Evolutionary conservation across 305 asterid genomes (phyloP), one percentile per base, ranked within the genome.

Genomic region (Salvia sclarea): DNA sequence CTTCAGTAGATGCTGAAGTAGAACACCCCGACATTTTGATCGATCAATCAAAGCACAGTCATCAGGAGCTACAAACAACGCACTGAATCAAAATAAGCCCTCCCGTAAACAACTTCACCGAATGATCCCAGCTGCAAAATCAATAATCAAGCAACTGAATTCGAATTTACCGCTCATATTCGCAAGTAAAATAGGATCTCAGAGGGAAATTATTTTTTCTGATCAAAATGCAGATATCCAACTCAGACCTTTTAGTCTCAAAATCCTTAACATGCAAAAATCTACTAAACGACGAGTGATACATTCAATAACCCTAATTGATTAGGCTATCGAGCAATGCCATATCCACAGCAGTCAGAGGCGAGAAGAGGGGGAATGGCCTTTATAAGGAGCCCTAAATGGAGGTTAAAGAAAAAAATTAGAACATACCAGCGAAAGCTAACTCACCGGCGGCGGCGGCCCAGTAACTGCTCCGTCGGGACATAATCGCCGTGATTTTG

Each of bases 1-100:
- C 75, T 75, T 77, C 80, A 28, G 66, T 40, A 30, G 83, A 63
- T 48, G 41, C 71, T 16, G 84, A 71, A 71, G 82, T 57, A 58
- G 83, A 71, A 75, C 74, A 66, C 61, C 75, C 80, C 69, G 81
- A 58, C 88, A 84, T 86, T 72, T 79, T 64, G 55, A 69, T 69
- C 61, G 20, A 56, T 79, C 61, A 50, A 69, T 69, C 61, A 24
- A 56, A 58, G 30, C 44, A 44, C 69, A 55, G n/a, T 43, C 58
- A 33, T 43, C 57, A 1, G 44, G 68, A 25, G 57, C 75, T 50
- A 68, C 57, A 69, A 44, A 63, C 20, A 28, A 73, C 7, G 48
- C 78, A 63, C 70, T 75, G 61, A 44, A 65, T 11, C 17, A 18
- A 16, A 59, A 58, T 60, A 28, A 73, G 14, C 55, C 33, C 33